Base-by-base conservation (phyloP, 2,329 filamentous ascomycete species). In the Botrytis cinerea region DNA sequence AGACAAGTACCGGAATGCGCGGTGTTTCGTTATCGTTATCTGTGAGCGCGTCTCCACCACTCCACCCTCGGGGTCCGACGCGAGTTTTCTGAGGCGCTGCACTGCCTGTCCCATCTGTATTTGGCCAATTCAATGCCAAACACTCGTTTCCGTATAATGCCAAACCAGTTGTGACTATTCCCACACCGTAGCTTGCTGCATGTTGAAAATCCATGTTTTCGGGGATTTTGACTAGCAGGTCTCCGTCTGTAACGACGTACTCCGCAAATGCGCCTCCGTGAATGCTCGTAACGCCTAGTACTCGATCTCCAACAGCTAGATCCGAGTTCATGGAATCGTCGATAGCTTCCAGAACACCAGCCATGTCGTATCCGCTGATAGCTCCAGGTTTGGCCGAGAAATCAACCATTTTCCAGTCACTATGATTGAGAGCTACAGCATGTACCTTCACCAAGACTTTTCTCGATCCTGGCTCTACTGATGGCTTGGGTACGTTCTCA, bases 221-320 rank as follows among this genome's bases (percentile, higher is more conserved):
- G 10, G 68, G 73, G 20, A 74, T 51, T 43, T 72, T 72, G 28
- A 74, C 48, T 32, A 72, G n/a, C 28, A 74, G 43, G 25, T 72
- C 28, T 38, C 57, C 70, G 43, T 57, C 54, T 2, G 64, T 62
- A n/a, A 40, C 22, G 40, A 72, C 73, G 60, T 74, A 72, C 35
- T 74, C 60, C 28, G 69, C 61, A 68, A 74, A 74, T 38, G 69
- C 46, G 28, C 73, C 73, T n/a, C 69, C 69, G 32, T 72, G 73
- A 54, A 72, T 61, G 7, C 54, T 48, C 10, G 68, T 70, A 20
- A 70, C 68, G 32, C 73, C 73, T 54, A 48, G 48, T 22, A 74
- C 73, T 35, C 73, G 69, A 61, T 74, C 69, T 6, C 73, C 70
- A 60, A 48, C 40, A 45, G 18, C 51, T n/a, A 72, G 48, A 25